Percentiles rank a stretch among this genome's conserved stretches.
Conservation (phyloP, 139 green algal species). For the Asterochloris erici region DNA sequence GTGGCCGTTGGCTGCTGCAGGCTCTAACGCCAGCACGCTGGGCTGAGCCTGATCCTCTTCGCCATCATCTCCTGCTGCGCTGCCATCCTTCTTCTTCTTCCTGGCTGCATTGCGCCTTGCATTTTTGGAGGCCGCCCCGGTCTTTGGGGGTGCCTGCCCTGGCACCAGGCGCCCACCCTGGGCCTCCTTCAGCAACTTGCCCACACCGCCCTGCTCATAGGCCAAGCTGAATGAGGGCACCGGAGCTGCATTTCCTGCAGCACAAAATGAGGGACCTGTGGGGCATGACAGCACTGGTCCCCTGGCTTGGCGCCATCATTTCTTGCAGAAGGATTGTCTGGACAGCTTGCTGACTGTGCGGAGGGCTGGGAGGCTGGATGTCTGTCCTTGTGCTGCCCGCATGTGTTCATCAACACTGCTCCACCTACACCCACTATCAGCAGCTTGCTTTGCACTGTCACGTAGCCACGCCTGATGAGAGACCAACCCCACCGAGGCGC, state of each 20-base stretch:
- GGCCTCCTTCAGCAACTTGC: conserved; percentile 47
- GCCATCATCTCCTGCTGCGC: conserved; percentile 1
- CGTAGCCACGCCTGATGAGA: no score
- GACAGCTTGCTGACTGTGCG: not conserved
- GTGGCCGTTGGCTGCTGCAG: not conserved
- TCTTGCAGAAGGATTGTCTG: not conserved
- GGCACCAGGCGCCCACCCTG: conserved; percentile 47
- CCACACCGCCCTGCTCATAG: conserved; percentile 11
- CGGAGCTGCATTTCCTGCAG: not conserved
- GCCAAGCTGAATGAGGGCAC: conserved; percentile 1
- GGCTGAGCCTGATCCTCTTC: not conserved
- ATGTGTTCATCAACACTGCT: no score
- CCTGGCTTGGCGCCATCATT: conserved; percentile 16
- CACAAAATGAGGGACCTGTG: no score
- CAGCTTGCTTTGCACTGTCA: no score
- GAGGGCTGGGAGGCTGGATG: no score
- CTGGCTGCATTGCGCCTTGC: conserved; percentile 39
- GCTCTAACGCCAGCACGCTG: not conserved
- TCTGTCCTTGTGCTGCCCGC: no score
- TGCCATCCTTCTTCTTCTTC: conserved; percentile 32
- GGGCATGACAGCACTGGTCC: not conserved
- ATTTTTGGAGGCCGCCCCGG: conserved; percentile 71
- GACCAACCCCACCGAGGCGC: no score
- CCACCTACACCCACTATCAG: no score
- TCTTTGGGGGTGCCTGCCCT: conserved; percentile 28